A percentile compares a stretch with the other conserved stretches of the same genome.
Conservation (phyloP, 2,329 filamentous ascomycete species). For the Emericellopsis cladophorae region DNA sequence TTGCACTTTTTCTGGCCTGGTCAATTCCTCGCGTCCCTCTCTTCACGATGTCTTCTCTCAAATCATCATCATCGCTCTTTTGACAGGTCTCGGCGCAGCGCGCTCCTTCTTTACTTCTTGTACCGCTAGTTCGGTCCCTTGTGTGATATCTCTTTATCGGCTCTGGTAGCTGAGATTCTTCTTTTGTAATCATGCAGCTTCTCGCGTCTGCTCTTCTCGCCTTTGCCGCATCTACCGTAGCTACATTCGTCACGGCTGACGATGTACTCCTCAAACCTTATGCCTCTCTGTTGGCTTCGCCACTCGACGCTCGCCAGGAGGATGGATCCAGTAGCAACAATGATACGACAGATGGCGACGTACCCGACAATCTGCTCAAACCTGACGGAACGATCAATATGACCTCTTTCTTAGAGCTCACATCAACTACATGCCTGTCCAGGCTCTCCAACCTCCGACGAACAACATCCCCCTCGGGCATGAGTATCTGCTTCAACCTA, state of each 20-base stretch:
- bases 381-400: slow-evolving; percentile 35
- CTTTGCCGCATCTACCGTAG: slow-evolving; percentile 5
- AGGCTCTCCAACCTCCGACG: slow-evolving; percentile 41
- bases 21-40: background rate
- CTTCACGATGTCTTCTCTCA: background rate
- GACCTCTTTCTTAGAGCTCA: slow-evolving; percentile 42
- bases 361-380: slow-evolving; percentile 12
- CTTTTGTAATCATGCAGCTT: background rate
- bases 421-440: slow-evolving; percentile 43
- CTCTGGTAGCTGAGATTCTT: background rate
- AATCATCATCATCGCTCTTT: background rate
- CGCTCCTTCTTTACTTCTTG: background rate
- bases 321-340: slow-evolving; percentile 3
- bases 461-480: slow-evolving; percentile 61
- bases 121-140: background rate
- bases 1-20: background rate
- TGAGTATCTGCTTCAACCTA: slow-evolving; percentile 75
- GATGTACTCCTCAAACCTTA: slow-evolving; percentile 18
- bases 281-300: slow-evolving; percentile 6
- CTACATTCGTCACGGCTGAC: slow-evolving; percentile 11
- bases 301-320: slow-evolving; percentile 2
- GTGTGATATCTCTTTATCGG: background rate
- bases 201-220: background rate
- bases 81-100: background rate
- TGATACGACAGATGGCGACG: slow-evolving; percentile 4